These are phyloP conservation scores for Sporisorium sorghi DNA, from an alignment of 1,284 basidiomycete genomes.

Conservation along the genomic window DNA sequence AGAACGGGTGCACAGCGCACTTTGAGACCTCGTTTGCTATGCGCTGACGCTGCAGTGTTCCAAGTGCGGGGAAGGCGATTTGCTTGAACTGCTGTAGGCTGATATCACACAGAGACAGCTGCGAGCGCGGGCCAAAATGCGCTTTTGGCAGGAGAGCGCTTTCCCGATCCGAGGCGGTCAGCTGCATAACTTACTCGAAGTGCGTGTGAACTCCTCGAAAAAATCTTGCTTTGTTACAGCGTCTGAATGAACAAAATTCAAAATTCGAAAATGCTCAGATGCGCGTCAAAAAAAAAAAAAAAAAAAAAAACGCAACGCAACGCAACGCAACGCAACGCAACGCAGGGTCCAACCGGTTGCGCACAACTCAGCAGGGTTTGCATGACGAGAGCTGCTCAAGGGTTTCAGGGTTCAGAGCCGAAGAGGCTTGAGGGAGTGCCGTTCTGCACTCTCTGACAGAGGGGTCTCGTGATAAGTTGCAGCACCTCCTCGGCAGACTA, in stretches of 20 bases:
- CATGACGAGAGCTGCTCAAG: not conserved
- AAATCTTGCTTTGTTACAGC: not conserved
- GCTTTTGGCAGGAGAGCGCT: not conserved
- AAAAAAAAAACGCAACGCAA: too few relatives aligned
- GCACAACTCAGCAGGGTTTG: not conserved
- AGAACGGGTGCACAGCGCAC: too few relatives aligned
- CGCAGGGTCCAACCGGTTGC: slow-evolving; percentile 2
- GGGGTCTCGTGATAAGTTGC: not conserved
- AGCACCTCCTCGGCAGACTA: not conserved
- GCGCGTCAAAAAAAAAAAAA: slow-evolving; percentile 1
- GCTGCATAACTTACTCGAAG: not conserved
- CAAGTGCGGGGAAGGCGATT: slow-evolving; percentile 17
- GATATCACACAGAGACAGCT: not conserved
- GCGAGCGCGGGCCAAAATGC: slow-evolving; percentile 6
- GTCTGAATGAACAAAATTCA: not conserved
- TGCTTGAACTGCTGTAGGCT: not conserved
- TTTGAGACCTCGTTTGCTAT: not conserved
- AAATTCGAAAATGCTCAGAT: not conserved
- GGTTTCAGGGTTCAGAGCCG: not conserved
- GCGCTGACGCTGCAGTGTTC: not conserved
- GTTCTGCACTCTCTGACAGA: not conserved
- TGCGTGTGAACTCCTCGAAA: not conserved
- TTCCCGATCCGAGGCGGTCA: not conserved
- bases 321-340: too few relatives aligned
- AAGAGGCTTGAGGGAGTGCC: too few relatives aligned